These are phyloP conservation scores for Oropetium thomaeum DNA, from an alignment of 176 grass and related monocot species.

Conservation along the genomic window DNA sequence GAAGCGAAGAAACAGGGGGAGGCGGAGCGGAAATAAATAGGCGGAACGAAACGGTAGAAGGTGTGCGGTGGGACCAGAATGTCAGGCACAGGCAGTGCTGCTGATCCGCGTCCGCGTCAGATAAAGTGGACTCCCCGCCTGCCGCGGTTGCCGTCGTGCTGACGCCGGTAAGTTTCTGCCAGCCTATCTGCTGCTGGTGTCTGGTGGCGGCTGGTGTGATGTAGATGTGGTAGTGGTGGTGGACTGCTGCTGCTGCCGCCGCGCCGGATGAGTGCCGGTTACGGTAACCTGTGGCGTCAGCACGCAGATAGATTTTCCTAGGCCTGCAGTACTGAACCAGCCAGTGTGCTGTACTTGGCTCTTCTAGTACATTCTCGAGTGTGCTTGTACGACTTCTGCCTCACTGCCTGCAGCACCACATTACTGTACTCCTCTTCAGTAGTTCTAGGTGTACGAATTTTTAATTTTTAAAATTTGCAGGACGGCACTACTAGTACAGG, in stretches of 20 bases:
- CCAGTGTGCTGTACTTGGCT: background rate
- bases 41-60: background rate
- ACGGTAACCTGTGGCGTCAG: slow-evolving; percentile 30
- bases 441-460: background rate
- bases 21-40: slow-evolving; percentile 17
- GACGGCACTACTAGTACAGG: background rate
- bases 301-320: background rate
- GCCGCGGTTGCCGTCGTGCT: background rate
- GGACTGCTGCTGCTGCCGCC: background rate
- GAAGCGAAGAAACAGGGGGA: background rate
- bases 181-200: background rate
- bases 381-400: background rate
- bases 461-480: background rate
- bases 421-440: background rate
- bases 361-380: slow-evolving; percentile 2
- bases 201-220: background rate
- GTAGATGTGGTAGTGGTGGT: background rate
- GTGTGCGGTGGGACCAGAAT: background rate
- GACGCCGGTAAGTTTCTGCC: slow-evolving; percentile 4
- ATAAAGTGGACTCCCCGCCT: background rate
- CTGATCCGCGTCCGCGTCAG: slow-evolving; percentile 22
- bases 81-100: background rate
- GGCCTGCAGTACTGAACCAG: no score
- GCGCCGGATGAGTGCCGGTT: slow-evolving; percentile 25
- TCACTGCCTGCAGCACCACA: background rate